These are phyloP conservation scores for Friedmanniomyces endolithicus DNA, from an alignment of 495 filamentous ascomycete species.

Conservation along the genomic window DNA sequence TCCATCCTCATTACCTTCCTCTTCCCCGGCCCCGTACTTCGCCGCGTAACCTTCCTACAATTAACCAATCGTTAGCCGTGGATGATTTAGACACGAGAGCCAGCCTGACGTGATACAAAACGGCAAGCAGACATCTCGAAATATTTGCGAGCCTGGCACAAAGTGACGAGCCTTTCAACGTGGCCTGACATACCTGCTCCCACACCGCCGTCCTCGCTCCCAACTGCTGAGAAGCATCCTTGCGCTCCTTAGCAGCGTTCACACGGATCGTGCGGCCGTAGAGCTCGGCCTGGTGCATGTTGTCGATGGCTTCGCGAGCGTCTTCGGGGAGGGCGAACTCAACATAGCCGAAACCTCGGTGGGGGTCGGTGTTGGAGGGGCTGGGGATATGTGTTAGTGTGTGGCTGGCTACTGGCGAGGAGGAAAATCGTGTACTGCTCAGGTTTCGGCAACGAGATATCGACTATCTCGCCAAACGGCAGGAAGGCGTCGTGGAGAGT, in stretches of 20 bases:
- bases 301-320: constrained; percentile 92
- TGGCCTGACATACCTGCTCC: constrained; percentile 99
- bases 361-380: constrained; percentile 52
- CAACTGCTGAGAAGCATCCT: constrained; percentile 72
- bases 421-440: constrained; percentile 34
- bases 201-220: constrained; percentile 93
- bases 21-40: constrained; percentile 79
- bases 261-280: constrained; percentile 88
- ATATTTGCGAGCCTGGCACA: too few species aligned
- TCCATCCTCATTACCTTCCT: constrained; percentile 47
- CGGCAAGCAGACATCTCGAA: too few species aligned
- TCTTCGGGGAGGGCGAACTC: constrained; percentile 81
- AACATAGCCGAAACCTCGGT: constrained; percentile 92
- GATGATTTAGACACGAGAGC: too few species aligned
- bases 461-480: constrained; percentile 87
- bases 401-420: neutral
- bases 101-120: too few species aligned
- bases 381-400: neutral
- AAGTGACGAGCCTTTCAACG: too few species aligned
- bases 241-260: constrained; percentile 80
- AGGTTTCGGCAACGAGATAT: constrained; percentile 78
- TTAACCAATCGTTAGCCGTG: neutral
- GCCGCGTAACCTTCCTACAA: constrained; percentile 80
- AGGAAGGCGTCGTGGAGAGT: constrained; percentile 83
- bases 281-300: constrained; percentile 97